Conservation (phyloP, 495 filamentous ascomycete species). For the Xylaria nigripes region DNA sequence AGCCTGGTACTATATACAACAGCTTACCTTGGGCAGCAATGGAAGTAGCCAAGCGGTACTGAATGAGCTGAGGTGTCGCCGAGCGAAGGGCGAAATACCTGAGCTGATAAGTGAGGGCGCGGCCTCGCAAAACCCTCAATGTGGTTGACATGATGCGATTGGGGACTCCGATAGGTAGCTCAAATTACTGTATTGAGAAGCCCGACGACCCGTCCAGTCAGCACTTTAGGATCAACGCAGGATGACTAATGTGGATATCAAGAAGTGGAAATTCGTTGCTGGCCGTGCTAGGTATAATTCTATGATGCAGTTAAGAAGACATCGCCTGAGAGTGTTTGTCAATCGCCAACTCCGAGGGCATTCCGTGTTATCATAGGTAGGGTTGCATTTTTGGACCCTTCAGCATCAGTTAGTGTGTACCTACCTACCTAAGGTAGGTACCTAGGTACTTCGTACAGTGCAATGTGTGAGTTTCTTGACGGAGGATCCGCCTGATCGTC, state of each 20-base stretch:
- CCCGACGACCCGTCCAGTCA: neutral
- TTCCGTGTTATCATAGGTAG: neutral
- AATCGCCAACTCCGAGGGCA: neutral
- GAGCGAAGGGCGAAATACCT: constrained; percentile 8
- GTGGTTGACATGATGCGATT: constrained; percentile 7
- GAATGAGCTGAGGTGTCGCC: neutral
- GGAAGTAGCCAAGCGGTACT: constrained; percentile 18
- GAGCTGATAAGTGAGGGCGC: constrained; percentile 3
- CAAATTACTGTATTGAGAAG: too few relatives aligned
- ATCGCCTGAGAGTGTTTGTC: neutral
- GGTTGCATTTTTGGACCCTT: too few relatives aligned
- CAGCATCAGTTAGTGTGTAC: too few relatives aligned
- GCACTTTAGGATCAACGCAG: neutral
- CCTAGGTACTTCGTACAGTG: too few relatives aligned
- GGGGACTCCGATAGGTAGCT: neutral
- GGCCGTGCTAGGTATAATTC: neutral
- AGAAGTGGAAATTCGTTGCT: neutral
- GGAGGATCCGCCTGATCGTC: too few relatives aligned
- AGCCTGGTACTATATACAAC: neutral
- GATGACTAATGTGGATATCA: neutral
- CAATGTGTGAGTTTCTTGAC: too few relatives aligned
- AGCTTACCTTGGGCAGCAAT: constrained; percentile 17
- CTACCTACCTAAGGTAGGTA: too few relatives aligned
- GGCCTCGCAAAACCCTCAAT: constrained; percentile 9
- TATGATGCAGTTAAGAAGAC: too few relatives aligned